phyloP scores from a whole-genome alignment of 73 alveolate species.

The Paramecium tetraurelia region DNA sequence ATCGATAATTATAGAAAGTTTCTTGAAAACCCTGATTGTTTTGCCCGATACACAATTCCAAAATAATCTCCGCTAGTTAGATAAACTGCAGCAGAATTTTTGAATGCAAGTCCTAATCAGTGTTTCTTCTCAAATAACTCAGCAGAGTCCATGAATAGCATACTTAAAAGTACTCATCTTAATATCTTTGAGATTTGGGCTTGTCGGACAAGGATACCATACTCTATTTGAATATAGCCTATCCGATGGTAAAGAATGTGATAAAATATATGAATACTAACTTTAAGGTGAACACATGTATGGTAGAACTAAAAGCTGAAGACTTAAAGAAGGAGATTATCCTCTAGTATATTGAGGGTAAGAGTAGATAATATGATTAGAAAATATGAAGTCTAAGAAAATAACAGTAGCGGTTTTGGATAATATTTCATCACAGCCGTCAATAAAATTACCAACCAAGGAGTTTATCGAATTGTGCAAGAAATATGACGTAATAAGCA shows the following conservation, averaged over 20 bases:
- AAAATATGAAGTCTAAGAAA: background rate
- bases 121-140: background rate
- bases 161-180: background rate
- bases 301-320: background rate
- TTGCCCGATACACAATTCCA: background rate
- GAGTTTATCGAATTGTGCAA: background rate
- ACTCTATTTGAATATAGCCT: background rate
- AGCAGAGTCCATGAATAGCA: background rate
- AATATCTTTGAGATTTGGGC: background rate
- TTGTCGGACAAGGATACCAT: background rate
- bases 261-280: background rate
- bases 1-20: background rate
- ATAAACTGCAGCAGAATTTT: background rate
- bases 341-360: background rate
- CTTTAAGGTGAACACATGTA: background rate
- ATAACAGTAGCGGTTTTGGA: background rate
- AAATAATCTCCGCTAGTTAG: background rate
- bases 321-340: background rate
- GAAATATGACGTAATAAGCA: background rate
- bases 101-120: background rate
- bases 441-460: background rate
- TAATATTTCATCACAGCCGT: background rate
- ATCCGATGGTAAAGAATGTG: background rate
- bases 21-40: background rate
- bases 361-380: background rate